Conservation (phyloP, 306 rosid genomes). For the Comarum palustre region DNA sequence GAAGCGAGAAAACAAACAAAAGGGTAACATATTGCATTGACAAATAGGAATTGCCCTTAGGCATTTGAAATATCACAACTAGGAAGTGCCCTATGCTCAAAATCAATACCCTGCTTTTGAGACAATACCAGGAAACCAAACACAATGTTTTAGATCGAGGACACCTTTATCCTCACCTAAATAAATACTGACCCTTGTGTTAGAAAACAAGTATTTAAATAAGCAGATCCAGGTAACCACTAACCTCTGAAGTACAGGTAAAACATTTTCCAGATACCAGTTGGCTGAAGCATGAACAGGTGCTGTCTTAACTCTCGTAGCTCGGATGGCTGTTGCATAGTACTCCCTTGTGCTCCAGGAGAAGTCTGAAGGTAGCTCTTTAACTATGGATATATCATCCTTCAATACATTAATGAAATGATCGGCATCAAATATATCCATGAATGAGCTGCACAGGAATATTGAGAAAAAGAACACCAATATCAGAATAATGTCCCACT, state of each 20-base stretch:
- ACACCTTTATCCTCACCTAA: background rate
- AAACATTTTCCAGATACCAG: slow-evolving; percentile 88
- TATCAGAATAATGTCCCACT: slow-evolving; percentile 19
- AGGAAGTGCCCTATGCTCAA: background rate
- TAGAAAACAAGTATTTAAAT: background rate
- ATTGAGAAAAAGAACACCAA: background rate
- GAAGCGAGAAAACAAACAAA: background rate
- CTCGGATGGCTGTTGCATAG: slow-evolving; percentile 68
- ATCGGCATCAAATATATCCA: slow-evolving; percentile 94
- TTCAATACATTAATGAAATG: slow-evolving; percentile 87
- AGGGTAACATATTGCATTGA: background rate
- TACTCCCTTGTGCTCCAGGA: slow-evolving; percentile 93
- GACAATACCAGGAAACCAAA: background rate
- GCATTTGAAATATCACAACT: slow-evolving; percentile 5
- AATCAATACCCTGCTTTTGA: no score
- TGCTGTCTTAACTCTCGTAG: slow-evolving; percentile 83
- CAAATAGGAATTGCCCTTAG: background rate
- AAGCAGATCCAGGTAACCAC: slow-evolving; percentile 36
- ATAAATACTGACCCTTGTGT: background rate
- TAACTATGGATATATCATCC: slow-evolving; percentile 75
- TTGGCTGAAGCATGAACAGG: slow-evolving; percentile 88
- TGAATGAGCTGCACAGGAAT: slow-evolving; percentile 66
- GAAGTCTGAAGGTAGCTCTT: slow-evolving; percentile 78
- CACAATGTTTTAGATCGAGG: background rate
- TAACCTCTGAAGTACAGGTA: slow-evolving; percentile 81